Evolutionary conservation across 1,284 basidiomycete genomes (phyloP), one percentile per base, ranked within the genome.

Genomic region (Phellopilus nigrolimitatus): DNA sequence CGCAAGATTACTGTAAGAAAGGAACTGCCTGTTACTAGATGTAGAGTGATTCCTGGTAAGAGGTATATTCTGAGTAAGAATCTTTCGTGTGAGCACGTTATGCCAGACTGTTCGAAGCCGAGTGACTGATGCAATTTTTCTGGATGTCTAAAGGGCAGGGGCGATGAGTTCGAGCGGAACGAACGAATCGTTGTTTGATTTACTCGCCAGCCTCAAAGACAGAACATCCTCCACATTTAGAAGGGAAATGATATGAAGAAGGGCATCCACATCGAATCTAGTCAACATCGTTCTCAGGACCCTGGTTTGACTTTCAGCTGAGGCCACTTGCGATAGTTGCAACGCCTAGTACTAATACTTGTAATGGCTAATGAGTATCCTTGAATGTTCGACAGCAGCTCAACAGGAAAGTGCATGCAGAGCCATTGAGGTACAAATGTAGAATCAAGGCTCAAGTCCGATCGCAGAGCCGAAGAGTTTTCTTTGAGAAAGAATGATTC

Each of bases 61-160:
- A 80, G 17, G 81, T 62, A 51, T 70, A 65, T n/a, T 65, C 57
- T 7, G 68, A 63, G 37, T 73, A 56, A 34, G 79, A 64, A 48
- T 74, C 66, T 22, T 53, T 62, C 13, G 65, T 36, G 33, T 66
- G 25, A 83, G 61, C 13, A 78, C 67, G 12, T 66, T 53, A 13
- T 68, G 62, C 82, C 82, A 84, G 27, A 83, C 67, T 40, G 68
- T 65, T 17, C 73, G 75, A 2, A 72, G 60, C 19, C 67, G 69
- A 0, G 79, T 78, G 15, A 75, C 59, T 1, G 65, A 57, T 17
- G 61, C 55, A 36, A 82, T 69, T 4, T 58, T 55, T 53, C 64
- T 75, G 60, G 67, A 81, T 4, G 76, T 75, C 82, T 84, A 49
- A 4, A n/a, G n/a, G 19, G n/a, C 2, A n/a, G 24, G 25, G n/a